These are phyloP conservation scores for Mycena kentingensis DNA, from an alignment of 768 basidiomycete species.

Conservation along the genomic window DNA sequence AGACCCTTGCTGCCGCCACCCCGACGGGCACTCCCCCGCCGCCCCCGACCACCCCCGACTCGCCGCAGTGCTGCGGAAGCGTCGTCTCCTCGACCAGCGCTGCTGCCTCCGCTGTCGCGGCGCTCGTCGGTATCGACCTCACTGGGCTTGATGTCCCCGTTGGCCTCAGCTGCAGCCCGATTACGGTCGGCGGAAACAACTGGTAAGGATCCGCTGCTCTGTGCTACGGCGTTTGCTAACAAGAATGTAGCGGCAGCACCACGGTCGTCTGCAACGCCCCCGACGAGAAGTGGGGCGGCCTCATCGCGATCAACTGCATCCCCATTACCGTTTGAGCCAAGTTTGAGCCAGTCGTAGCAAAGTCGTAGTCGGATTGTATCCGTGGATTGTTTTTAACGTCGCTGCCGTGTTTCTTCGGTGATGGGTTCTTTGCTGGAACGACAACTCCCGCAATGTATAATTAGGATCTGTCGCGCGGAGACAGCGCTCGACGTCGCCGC, in stretches of 20 bases:
- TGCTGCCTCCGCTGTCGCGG: background rate
- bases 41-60: background rate
- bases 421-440: too few relatives aligned
- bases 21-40: background rate
- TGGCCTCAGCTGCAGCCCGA: background rate
- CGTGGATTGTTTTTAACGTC: too few relatives aligned
- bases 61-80: conserved; percentile 1
- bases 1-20: background rate
- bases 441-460: too few relatives aligned
- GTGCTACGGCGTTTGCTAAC: background rate
- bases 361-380: too few relatives aligned
- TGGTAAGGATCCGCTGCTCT: background rate
- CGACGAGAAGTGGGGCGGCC: background rate
- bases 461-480: too few relatives aligned
- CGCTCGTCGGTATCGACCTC: background rate
- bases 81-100: conserved; percentile 1
- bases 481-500: too few relatives aligned
- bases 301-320: conserved; percentile 1
- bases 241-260: background rate
- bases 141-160: conserved; percentile 1
- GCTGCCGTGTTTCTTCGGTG: too few relatives aligned
- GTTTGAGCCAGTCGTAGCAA: too few relatives aligned
- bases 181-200: conserved; percentile 1
- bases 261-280: background rate
- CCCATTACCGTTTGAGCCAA: conserved; percentile 1